Conservation (phyloP, 2,329 filamentous ascomycete species). For the Paraphoma chrysanthemicola region DNA sequence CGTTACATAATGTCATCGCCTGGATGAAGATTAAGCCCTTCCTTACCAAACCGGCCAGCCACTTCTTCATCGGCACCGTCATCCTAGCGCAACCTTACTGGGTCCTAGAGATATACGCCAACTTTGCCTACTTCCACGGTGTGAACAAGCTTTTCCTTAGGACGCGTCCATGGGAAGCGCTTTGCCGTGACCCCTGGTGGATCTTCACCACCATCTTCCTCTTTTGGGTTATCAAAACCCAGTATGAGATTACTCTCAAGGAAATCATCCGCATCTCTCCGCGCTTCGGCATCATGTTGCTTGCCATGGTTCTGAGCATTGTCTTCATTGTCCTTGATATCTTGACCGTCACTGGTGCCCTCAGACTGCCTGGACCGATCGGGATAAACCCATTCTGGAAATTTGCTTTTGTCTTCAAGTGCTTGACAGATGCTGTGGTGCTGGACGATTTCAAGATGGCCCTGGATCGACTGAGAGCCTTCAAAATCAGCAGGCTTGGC, state of each 20-base stretch:
- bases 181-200: slow-evolving; percentile 73
- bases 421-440: slow-evolving; percentile 70
- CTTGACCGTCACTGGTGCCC: slow-evolving; percentile 62
- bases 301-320: slow-evolving; percentile 67
- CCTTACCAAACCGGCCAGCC: slow-evolving; percentile 57
- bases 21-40: slow-evolving; percentile 73
- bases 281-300: slow-evolving; percentile 68
- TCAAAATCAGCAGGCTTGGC: slow-evolving; percentile 51
- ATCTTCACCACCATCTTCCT: slow-evolving; percentile 66
- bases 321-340: slow-evolving; percentile 68
- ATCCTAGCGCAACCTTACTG: slow-evolving; percentile 68
- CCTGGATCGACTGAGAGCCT: slow-evolving; percentile 54
- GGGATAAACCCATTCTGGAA: slow-evolving; percentile 74
- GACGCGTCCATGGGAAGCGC: slow-evolving; percentile 66
- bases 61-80: slow-evolving; percentile 66
- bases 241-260: slow-evolving; percentile 65
- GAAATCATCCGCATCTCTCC: slow-evolving; percentile 68
- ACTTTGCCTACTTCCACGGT: slow-evolving; percentile 69
- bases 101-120: slow-evolving; percentile 70
- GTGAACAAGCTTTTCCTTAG: slow-evolving; percentile 60
- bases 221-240: slow-evolving; percentile 68
- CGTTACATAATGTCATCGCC: slow-evolving; percentile 69
- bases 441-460: slow-evolving; percentile 73
- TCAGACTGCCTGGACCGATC: slow-evolving; percentile 50
- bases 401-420: slow-evolving; percentile 70